phyloP scores from a whole-genome alignment of 148 eudicot genomes.

The Persicaria tinctoria region DNA sequence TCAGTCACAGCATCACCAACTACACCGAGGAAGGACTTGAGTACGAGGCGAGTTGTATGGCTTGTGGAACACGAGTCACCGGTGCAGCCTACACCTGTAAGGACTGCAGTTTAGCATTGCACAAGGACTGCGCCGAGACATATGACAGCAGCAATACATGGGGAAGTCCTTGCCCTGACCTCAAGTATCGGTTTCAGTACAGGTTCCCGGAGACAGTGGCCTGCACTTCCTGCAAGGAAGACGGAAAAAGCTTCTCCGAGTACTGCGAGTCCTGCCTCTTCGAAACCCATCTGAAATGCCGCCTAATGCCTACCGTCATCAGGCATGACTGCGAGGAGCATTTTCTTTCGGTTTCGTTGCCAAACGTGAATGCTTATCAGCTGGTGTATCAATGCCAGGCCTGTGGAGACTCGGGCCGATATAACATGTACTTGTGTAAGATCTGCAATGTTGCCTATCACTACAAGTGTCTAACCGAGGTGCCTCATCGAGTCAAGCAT shows the following conservation, averaged over 20 bases:
- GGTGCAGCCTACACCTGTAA: slow-evolving; percentile 6
- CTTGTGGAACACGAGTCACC: not conserved
- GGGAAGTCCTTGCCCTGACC: slow-evolving; percentile 5
- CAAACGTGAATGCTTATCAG: slow-evolving; percentile 5
- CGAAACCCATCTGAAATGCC: slow-evolving; percentile 9
- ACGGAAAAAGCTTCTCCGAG: slow-evolving; percentile 5
- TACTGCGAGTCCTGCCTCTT: slow-evolving; percentile 5
- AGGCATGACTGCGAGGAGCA: slow-evolving; percentile 2
- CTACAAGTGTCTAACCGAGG: slow-evolving; percentile 3
- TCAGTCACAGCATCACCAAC: not conserved
- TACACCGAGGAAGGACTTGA: not conserved
- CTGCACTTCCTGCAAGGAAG: slow-evolving; percentile 1
- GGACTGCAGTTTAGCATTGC: slow-evolving; percentile 3
- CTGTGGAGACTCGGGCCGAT: slow-evolving; percentile 5
- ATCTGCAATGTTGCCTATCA: slow-evolving; percentile 4
- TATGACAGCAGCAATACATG: not conserved
- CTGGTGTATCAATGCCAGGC: not conserved
- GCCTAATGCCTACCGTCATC: not conserved
- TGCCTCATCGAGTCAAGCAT: not conserved
- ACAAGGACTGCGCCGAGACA: slow-evolving; percentile 9
- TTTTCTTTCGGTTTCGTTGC: not conserved
- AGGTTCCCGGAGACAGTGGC: slow-evolving; percentile 7
- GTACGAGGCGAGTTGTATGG: not conserved
- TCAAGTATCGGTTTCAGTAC: not conserved
- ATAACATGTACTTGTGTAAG: not conserved